Percentiles rank a stretch among this genome's conserved stretches.
Conservation (phyloP, 805 yeast genomes). For the Schizosaccharomyces japonicus region DNA sequence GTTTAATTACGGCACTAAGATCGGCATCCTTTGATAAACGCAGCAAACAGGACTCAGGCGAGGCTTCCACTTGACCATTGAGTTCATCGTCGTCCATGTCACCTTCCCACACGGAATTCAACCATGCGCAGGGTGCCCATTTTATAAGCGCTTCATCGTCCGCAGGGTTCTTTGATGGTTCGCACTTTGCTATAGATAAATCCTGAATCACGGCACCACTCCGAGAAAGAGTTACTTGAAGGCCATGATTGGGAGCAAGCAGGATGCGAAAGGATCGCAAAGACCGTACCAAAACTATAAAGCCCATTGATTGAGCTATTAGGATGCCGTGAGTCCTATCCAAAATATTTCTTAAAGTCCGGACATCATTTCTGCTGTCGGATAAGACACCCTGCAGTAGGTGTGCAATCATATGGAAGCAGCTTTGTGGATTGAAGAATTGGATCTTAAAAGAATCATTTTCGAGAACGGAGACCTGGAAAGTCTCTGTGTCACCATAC, state of each 20-base stretch:
- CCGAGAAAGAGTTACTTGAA: neutral
- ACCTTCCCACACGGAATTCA: neutral
- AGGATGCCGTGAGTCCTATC: neutral
- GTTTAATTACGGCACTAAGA: neutral
- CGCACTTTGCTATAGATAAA: too few species aligned
- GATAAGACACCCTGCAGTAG: neutral
- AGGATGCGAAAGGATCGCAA: neutral
- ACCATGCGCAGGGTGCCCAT: constrained; percentile 1
- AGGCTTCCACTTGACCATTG: constrained; percentile 1
- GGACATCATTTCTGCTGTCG: neutral
- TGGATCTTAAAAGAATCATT: neutral
- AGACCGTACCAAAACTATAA: neutral
- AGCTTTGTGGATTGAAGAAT: neutral
- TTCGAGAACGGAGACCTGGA: neutral
- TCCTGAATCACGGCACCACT: neutral
- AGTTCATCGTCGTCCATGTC: constrained; percentile 1
- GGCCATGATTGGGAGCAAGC: neutral
- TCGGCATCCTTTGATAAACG: neutral
- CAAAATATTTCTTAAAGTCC: neutral
- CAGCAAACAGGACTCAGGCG: neutral
- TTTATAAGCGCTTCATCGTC: neutral
- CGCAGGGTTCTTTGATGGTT: neutral
- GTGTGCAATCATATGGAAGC: neutral
- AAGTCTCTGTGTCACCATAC: neutral
- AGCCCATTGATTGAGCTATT: constrained; percentile 1